These are phyloP conservation scores for Omphalotus guepiniiformis DNA, from an alignment of 768 basidiomycete species.

Conservation along the genomic window DNA sequence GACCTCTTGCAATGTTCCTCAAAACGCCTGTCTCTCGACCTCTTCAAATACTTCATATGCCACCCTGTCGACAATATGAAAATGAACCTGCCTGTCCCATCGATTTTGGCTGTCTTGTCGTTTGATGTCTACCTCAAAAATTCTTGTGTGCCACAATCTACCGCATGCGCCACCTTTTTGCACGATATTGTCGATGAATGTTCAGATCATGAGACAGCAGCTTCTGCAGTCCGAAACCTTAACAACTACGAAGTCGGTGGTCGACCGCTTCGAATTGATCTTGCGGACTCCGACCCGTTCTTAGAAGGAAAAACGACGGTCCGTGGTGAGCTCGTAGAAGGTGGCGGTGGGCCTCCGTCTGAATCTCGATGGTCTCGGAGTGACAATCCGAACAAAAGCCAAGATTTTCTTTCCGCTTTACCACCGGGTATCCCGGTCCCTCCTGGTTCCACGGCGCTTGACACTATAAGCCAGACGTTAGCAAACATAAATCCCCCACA, in stretches of 20 bases:
- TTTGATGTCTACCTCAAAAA: no score
- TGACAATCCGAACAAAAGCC: conserved; percentile 30
- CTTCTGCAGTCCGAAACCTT: conserved; percentile 93
- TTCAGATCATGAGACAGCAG: conserved; percentile 91
- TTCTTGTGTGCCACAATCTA: no score
- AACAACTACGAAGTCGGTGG: conserved; percentile 92
- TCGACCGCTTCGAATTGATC: conserved; percentile 87
- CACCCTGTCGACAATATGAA: no score
- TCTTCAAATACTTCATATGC: no score
- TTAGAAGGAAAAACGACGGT: conserved; percentile 89
- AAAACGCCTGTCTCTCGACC: background rate
- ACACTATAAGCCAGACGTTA: conserved; percentile 82
- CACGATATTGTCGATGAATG: no score
- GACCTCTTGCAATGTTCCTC: background rate
- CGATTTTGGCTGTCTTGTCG: no score
- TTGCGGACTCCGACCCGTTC: conserved; percentile 90
- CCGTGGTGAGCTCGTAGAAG: conserved; percentile 75
- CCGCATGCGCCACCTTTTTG: no score
- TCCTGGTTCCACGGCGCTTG: conserved; percentile 67
- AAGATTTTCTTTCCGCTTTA: conserved; percentile 57
- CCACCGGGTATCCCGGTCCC: conserved; percentile 76
- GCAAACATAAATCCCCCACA: conserved; percentile 81
- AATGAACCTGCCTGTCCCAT: no score
- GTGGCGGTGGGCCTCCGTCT: conserved; percentile 41
- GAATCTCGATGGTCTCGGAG: conserved; percentile 23